phyloP scores from a whole-genome alignment of 768 basidiomycete genomes.

The Lactifluus echinatus region DNA sequence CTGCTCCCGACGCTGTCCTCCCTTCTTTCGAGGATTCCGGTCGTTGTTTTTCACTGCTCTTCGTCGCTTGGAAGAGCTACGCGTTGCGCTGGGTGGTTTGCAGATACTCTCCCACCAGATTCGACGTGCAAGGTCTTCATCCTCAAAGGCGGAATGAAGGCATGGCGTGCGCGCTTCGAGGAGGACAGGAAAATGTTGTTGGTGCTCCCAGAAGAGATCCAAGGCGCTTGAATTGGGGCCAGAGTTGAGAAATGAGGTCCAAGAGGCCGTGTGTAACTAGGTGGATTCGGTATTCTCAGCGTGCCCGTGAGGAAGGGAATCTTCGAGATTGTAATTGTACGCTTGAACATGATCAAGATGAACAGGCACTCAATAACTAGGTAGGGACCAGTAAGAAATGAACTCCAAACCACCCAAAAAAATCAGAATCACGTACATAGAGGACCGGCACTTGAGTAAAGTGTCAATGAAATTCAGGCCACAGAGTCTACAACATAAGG shows the following conservation, averaged over 20 bases:
- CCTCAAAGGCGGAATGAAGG: constrained; percentile 23
- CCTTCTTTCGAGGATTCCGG: constrained; percentile 23
- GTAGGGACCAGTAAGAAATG: too few relatives aligned
- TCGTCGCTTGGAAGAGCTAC: constrained; percentile 22
- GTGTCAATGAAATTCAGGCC: too few relatives aligned
- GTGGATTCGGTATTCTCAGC: too few relatives aligned
- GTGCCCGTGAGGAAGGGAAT: too few relatives aligned
- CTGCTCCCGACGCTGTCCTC: constrained; percentile 28
- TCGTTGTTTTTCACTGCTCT: constrained; percentile 25
- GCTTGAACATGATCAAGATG: too few relatives aligned
- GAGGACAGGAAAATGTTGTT: constrained; percentile 17
- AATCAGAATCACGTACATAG: too few relatives aligned
- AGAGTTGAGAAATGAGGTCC: neutral
- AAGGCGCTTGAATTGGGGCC: neutral
- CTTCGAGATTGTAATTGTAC: too few relatives aligned
- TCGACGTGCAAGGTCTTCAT: constrained; percentile 18
- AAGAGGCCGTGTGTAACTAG: too few relatives aligned
- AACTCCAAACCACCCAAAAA: too few relatives aligned
- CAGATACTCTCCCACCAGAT: constrained; percentile 20
- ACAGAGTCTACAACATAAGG: too few relatives aligned
- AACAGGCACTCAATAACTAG: too few relatives aligned
- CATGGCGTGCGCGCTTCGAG: constrained; percentile 22
- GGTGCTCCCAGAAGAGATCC: constrained; percentile 36
- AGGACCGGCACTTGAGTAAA: too few relatives aligned
- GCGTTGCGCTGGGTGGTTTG: constrained; percentile 23